Evolutionary conservation across 1,284 basidiomycete genomes (phyloP).

Genomic region (Naganishia liquefaciens): DNA sequence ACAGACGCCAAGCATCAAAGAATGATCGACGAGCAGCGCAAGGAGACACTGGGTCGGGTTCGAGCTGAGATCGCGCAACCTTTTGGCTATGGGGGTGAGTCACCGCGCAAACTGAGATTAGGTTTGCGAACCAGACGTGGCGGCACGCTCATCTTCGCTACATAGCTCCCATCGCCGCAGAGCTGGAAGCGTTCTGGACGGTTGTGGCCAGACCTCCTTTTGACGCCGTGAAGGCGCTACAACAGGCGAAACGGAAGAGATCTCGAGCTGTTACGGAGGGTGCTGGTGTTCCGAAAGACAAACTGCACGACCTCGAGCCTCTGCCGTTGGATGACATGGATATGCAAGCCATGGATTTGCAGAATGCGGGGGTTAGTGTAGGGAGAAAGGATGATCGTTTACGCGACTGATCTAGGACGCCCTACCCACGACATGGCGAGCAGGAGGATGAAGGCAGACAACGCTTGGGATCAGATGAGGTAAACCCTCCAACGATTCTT

Average conservation of each 20-base stretch:
- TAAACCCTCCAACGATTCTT: not conserved
- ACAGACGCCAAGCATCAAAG: not conserved
- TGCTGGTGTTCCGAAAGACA: not conserved
- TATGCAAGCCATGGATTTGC: not conserved
- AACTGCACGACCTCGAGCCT: slow-evolving; percentile 7
- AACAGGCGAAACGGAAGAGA: not conserved
- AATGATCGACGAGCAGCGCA: slow-evolving; percentile 3
- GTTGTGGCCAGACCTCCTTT: slow-evolving; percentile 13
- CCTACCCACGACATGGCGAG: too few species aligned
- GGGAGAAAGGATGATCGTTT: not conserved
- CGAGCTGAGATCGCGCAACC: slow-evolving; percentile 19
- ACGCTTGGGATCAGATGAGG: slow-evolving; percentile 24
- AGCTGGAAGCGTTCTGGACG: slow-evolving; percentile 10
- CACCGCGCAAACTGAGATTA: too few species aligned
- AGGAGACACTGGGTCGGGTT: slow-evolving; percentile 4
- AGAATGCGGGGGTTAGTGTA: slow-evolving; percentile 1
- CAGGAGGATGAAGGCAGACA: not conserved
- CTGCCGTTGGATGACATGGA: slow-evolving; percentile 8
- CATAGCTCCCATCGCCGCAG: slow-evolving; percentile 10
- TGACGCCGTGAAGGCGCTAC: not conserved
- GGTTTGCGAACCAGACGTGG: not conserved
- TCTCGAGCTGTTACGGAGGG: not conserved
- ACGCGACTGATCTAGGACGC: not conserved
- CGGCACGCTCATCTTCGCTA: not conserved
- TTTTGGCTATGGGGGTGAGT: slow-evolving; percentile 5